phyloP scores from a whole-genome alignment of 768 basidiomycete genomes.

The Xerocomellus chrysenteron region DNA sequence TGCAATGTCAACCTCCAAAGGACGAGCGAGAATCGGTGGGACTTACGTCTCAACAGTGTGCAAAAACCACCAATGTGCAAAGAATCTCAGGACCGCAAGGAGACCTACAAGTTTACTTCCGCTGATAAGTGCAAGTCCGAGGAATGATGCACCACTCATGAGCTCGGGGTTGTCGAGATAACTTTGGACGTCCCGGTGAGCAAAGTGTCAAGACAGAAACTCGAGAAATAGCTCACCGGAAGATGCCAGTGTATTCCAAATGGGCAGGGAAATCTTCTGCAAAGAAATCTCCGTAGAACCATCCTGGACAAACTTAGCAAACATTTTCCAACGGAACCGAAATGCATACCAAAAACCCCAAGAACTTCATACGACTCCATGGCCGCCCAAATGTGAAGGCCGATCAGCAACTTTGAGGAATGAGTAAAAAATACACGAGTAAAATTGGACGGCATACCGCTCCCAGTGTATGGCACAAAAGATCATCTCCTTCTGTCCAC shows the following conservation, averaged over 20 bases:
- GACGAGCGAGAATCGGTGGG: background rate
- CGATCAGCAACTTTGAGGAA: conserved; percentile 67
- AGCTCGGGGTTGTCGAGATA: conserved; percentile 95
- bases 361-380: conserved; percentile 90
- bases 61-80: conserved; percentile 97
- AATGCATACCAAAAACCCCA: conserved; percentile 77
- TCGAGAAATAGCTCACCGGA: conserved; percentile 54
- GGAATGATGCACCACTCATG: conserved; percentile 94
- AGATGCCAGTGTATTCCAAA: conserved; percentile 95
- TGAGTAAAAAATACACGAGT: conserved; percentile 1
- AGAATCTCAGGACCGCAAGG: conserved; percentile 79
- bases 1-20: background rate
- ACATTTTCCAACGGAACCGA: background rate
- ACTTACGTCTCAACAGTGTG: conserved; percentile 86
- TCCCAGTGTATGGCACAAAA: conserved; percentile 87
- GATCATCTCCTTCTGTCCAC: conserved; percentile 86
- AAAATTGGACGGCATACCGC: conserved; percentile 49
- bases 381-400: conserved; percentile 89
- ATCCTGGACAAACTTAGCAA: conserved; percentile 51
- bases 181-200: conserved; percentile 35
- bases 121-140: conserved; percentile 89
- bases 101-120: conserved; percentile 88
- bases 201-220: background rate
- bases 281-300: conserved; percentile 99
- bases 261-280: conserved; percentile 89